Base-by-base conservation (phyloP, 179 eudicot genomes). In the Silene coronaria region DNA sequence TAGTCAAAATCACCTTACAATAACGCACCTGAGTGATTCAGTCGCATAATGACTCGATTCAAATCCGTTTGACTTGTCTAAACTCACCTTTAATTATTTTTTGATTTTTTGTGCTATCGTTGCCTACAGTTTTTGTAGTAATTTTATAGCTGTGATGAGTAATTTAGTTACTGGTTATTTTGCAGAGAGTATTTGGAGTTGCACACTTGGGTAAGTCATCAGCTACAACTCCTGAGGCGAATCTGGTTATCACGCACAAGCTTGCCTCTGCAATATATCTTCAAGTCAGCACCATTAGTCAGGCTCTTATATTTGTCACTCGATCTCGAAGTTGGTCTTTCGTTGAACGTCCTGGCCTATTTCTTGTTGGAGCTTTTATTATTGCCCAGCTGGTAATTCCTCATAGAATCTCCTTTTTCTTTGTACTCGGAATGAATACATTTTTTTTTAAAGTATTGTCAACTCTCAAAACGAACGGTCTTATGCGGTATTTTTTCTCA, bases 251-350 rank as follows among this genome's bases (percentile, higher is more conserved):
- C 38, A 75, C 82, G 14, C 85, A 82, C 82, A 92, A 91, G 88
- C 94, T 92, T 62, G 97, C 95, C 30, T 89, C 98, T 61, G 98
- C 98, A 9, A 77, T 91, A 70, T 93, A 93, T 71, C 98, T 93
- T 79, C 98, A 93, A 89, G 98, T 93, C 79, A 93, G 98, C 89
- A 93, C 89, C 21, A 80, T 93, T 67, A 93, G 98, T 76, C 98
- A 93, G 84, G 98, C 98, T 27, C 92, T 93, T 77, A 93, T 93
- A 53, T 93, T 93, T 70, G 97, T 93, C 8, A 93, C 98, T 32
- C 84, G 98, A 72, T 93, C 98, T 62, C 85, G 98, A 77, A 93
- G 92, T 78, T 93, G 92, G 91, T 93, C 98, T 11, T 93, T 84
- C 62, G 85, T 88, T 32, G 98, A 93, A 72, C 95, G 98, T 62